phyloP scores from a whole-genome alignment of 495 filamentous ascomycete genomes.

The Neurospora sp. region DNA sequence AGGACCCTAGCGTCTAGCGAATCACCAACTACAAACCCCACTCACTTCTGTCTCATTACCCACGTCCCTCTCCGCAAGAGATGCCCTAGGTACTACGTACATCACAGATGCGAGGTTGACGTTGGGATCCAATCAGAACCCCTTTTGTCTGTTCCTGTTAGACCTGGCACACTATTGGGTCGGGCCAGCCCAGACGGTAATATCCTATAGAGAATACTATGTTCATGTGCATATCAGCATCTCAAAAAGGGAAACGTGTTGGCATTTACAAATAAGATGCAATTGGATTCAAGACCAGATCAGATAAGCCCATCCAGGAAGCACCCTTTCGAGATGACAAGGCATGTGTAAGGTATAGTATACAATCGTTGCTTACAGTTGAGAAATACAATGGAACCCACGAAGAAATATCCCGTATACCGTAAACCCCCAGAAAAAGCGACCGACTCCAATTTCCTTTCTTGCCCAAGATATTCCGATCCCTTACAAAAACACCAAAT shows the following conservation, averaged over 20 bases:
- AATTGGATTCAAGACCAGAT: neutral
- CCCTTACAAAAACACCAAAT: neutral
- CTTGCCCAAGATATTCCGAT: neutral
- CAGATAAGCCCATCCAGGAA: neutral
- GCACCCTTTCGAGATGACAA: neutral
- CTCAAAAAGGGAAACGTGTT: neutral
- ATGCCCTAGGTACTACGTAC: neutral
- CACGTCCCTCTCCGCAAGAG: neutral
- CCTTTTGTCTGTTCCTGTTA: neutral
- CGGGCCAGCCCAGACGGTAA: neutral
- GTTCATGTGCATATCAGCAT: neutral
- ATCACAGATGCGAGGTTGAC: neutral
- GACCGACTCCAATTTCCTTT: neutral
- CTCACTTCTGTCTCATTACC: neutral
- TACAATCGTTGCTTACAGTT: neutral
- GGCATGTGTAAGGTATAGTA: neutral
- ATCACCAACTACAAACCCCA: slow-evolving; percentile 1
- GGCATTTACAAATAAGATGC: neutral
- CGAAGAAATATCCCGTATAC: neutral
- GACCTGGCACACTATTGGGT: neutral
- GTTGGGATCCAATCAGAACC: neutral
- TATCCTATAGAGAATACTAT: neutral
- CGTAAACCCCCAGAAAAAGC: neutral
- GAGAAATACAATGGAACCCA: neutral
- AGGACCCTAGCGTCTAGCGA: neutral